phyloP scores from a whole-genome alignment of 2,329 filamentous ascomycete genomes.

The Aspergillus sp. region DNA sequence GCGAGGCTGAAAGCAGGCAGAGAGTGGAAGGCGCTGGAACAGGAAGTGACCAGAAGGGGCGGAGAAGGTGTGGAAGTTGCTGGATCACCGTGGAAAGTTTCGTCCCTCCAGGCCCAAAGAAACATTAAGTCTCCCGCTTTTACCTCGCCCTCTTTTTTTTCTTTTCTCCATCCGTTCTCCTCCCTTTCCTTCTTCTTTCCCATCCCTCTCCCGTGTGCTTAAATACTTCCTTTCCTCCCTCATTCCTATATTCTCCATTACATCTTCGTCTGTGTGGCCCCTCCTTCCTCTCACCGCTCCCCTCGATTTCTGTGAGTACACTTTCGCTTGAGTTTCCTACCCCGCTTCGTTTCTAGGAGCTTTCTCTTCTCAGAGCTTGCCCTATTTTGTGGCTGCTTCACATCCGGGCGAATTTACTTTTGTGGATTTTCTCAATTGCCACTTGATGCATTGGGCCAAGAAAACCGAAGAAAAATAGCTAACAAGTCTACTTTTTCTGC shows the following conservation, averaged over 20 bases:
- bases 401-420: neutral
- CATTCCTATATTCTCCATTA: constrained; percentile 10
- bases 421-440: neutral
- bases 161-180: constrained; percentile 17
- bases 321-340: neutral
- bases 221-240: constrained; percentile 5
- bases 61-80: constrained; percentile 34
- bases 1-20: constrained; percentile 7
- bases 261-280: constrained; percentile 10
- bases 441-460: neutral
- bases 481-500: neutral
- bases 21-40: constrained; percentile 17
- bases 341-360: neutral
- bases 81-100: constrained; percentile 40
- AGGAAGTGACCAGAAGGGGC: constrained; percentile 1
- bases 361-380: neutral
- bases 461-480: neutral
- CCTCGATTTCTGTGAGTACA: constrained; percentile 10
- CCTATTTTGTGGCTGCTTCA: neutral
- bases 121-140: constrained; percentile 30
- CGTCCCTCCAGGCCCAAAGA: constrained; percentile 17
- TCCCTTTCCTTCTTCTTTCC: constrained; percentile 18
- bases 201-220: constrained; percentile 11
- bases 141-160: constrained; percentile 15
- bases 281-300: constrained; percentile 1